phyloP scores from a whole-genome alignment of 768 basidiomycete species.

The Tricholoma sp. region DNA sequence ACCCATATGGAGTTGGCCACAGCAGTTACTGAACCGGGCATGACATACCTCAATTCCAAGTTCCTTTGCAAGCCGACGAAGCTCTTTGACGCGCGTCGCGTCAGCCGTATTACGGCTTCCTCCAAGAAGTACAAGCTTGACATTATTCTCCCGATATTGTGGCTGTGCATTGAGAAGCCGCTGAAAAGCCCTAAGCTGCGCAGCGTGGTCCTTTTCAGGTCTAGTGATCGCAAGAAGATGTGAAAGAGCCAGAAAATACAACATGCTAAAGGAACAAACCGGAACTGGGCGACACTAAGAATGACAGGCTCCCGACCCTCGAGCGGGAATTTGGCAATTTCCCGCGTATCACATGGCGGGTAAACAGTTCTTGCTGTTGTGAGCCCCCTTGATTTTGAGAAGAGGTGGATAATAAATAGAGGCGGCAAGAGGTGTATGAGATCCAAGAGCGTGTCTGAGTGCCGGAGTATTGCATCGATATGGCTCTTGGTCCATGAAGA shows the following conservation, averaged over 20 bases:
- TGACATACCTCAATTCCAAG: slow-evolving; percentile 58
- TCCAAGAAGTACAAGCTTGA: slow-evolving; percentile 75
- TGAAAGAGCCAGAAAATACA: not conserved
- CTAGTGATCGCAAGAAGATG: slow-evolving; percentile 27
- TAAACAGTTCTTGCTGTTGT: slow-evolving; percentile 57
- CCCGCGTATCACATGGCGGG: slow-evolving; percentile 87
- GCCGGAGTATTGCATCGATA: slow-evolving; percentile 64
- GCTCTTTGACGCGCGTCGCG: slow-evolving; percentile 54
- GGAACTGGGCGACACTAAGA: slow-evolving; percentile 89
- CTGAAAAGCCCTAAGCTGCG: slow-evolving; percentile 70
- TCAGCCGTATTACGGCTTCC: slow-evolving; percentile 81
- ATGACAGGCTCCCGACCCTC: slow-evolving; percentile 57
- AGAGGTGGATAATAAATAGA: slow-evolving; percentile 25
- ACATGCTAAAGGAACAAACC: slow-evolving; percentile 40
- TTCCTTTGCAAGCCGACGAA: slow-evolving; percentile 55
- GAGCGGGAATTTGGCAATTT: slow-evolving; percentile 55
- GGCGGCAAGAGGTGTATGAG: slow-evolving; percentile 41
- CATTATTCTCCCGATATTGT: slow-evolving; percentile 37
- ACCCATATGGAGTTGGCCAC: not conserved
- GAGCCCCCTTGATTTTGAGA: slow-evolving; percentile 20
- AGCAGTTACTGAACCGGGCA: not conserved
- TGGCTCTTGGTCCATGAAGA: slow-evolving; percentile 93
- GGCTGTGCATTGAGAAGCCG: slow-evolving; percentile 56
- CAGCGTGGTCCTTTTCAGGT: slow-evolving; percentile 91
- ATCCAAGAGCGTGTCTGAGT: slow-evolving; percentile 47